Conservation (phyloP, 495 filamentous ascomycete genomes). For the Penicillium psychrofluorescens region DNA sequence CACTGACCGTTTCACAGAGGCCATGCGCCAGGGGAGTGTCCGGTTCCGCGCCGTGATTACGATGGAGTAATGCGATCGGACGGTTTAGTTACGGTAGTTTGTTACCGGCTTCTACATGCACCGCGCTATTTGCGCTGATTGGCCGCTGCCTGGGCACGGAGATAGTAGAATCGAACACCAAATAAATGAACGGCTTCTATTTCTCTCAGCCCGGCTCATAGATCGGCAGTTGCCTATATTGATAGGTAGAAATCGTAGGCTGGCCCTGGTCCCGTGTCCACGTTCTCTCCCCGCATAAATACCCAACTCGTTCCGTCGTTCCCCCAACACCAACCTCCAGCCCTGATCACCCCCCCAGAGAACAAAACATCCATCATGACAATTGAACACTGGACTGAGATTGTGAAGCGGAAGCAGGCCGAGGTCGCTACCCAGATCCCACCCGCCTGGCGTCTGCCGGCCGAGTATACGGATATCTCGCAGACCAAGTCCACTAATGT, state of each 20-base stretch:
- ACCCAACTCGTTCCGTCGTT: too few species aligned
- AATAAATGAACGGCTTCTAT: too few species aligned
- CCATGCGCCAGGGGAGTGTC: slow-evolving; percentile 37
- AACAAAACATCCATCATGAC: slow-evolving; percentile 5
- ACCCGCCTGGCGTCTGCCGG: slow-evolving; percentile 28
- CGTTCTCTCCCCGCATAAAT: too few species aligned
- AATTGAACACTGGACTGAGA: slow-evolving; percentile 12
- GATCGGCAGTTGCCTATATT: too few species aligned
- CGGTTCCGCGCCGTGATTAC: slow-evolving; percentile 45
- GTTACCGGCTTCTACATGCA: neutral
- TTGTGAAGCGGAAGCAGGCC: slow-evolving; percentile 26
- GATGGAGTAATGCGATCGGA: slow-evolving; percentile 30
- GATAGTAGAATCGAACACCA: too few species aligned
- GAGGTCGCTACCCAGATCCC: slow-evolving; percentile 36
- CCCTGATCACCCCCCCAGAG: neutral
- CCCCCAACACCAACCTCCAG: neutral
- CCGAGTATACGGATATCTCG: slow-evolving; percentile 6
- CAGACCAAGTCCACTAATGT: slow-evolving; percentile 11
- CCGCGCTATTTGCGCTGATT: slow-evolving; percentile 7
- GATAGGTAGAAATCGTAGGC: too few species aligned
- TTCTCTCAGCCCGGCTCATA: too few species aligned
- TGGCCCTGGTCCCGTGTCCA: too few species aligned
- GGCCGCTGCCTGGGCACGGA: neutral
- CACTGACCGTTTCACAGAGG: slow-evolving; percentile 12
- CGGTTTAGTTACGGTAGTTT: too few species aligned